Evolutionary conservation across 2,329 filamentous ascomycete genomes (phyloP).

Genomic region (Paecilomyces formosus): DNA sequence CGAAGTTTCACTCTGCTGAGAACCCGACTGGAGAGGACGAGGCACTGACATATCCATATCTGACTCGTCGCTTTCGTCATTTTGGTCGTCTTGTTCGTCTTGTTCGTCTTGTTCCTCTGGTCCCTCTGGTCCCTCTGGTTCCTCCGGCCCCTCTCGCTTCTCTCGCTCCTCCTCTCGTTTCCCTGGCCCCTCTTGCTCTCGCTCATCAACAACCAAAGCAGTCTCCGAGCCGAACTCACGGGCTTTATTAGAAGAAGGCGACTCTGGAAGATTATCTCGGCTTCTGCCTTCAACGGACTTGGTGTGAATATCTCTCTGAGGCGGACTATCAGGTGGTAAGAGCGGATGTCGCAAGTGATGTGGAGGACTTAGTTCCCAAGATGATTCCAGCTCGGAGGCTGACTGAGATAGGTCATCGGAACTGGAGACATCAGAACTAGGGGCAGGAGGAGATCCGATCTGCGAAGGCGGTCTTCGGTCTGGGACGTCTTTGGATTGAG

Average conservation of each 20-base stretch:
- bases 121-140: constrained; percentile 3
- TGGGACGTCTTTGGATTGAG: not conserved
- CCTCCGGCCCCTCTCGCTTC: not conserved
- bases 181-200: not conserved
- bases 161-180: constrained; percentile 5
- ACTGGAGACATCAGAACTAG: constrained; percentile 3
- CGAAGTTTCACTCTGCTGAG: constrained; percentile 13
- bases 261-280: not conserved
- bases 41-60: constrained; percentile 30
- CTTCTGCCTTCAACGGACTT: not conserved
- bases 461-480: not conserved
- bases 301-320: constrained; percentile 1
- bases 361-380: constrained; percentile 14
- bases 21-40: constrained; percentile 15
- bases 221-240: not conserved
- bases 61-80: constrained; percentile 22
- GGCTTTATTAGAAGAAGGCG: not conserved
- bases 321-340: constrained; percentile 22
- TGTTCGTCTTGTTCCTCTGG: constrained; percentile 2
- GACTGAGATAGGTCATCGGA: constrained; percentile 7
- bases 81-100: not conserved
- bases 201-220: not conserved
- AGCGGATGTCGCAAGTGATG: constrained; percentile 5
- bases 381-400: constrained; percentile 11
- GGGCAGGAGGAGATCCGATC: not conserved